Conservation (phyloP, 202 grass and related monocot genomes). For the Digitaria exilis region DNA sequence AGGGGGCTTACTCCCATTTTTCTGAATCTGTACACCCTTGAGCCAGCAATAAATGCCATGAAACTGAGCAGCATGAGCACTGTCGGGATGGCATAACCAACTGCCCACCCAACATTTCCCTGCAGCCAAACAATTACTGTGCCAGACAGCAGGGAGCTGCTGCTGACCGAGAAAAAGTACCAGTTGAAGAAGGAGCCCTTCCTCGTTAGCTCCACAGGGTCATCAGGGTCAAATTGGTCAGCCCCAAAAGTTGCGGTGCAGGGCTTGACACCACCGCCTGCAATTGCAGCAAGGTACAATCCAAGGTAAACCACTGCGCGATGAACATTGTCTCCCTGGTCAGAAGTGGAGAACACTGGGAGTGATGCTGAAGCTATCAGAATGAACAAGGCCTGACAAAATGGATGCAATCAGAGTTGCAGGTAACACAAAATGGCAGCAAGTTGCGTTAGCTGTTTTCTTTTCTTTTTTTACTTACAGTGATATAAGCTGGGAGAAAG, state of each 20-base stretch:
- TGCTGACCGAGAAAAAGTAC: slow-evolving; percentile 43
- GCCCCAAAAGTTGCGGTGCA: slow-evolving; percentile 53
- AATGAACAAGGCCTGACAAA: slow-evolving; percentile 38
- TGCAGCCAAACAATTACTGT: slow-evolving; percentile 59
- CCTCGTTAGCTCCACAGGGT: slow-evolving; percentile 35
- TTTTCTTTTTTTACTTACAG: slow-evolving; percentile 10
- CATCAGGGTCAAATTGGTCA: slow-evolving; percentile 59
- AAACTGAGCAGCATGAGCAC: slow-evolving; percentile 5
- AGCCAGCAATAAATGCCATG: slow-evolving; percentile 18
- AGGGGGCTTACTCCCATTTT: slow-evolving; percentile 22
- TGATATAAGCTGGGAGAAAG: slow-evolving; percentile 6
- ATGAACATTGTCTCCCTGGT: not conserved
- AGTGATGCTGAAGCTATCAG: slow-evolving; percentile 44
- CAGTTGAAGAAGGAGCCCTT: slow-evolving; percentile 30
- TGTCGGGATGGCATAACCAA: slow-evolving; percentile 35
- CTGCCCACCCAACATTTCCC: slow-evolving; percentile 58
- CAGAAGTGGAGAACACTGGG: not conserved
- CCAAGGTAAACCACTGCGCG: slow-evolving; percentile 38
- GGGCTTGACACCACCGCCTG: slow-evolving; percentile 48
- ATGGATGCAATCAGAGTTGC: not conserved
- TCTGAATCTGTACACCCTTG: slow-evolving; percentile 27
- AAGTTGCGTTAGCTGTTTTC: not conserved
- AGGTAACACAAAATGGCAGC: not conserved
- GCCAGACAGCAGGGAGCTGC: slow-evolving; percentile 45
- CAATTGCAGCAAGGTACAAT: slow-evolving; percentile 57